Evolutionary conservation across 192 early-diverging fungal species (phyloP).

Genomic region (Coemansia pectinata): DNA sequence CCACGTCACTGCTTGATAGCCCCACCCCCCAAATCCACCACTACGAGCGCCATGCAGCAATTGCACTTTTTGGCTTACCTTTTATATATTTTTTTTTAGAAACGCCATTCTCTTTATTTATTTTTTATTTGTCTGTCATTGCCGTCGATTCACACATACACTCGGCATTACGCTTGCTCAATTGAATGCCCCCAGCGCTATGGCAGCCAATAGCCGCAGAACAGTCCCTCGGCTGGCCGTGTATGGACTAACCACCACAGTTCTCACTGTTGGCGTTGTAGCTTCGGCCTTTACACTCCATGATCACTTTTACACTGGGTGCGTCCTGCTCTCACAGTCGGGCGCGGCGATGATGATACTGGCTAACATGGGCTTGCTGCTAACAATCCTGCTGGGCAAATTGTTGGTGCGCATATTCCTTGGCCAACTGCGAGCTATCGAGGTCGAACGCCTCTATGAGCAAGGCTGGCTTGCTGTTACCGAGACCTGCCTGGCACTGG

Average conservation of each 20-base stretch:
- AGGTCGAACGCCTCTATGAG: slow-evolving; percentile 99
- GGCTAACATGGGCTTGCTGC: slow-evolving; percentile 75
- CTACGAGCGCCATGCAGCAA: too few relatives aligned
- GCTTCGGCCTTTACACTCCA: slow-evolving; percentile 66
- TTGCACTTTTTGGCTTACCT: too few relatives aligned
- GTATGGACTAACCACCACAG: slow-evolving; percentile 68
- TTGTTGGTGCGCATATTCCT: slow-evolving; percentile 82
- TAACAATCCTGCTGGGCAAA: slow-evolving; percentile 80
- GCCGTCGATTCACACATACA: neutral
- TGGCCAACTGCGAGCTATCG: slow-evolving; percentile 86
- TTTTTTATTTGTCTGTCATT: neutral
- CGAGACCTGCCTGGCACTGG: slow-evolving; percentile 95
- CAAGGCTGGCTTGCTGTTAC: slow-evolving; percentile 96
- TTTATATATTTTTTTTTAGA: neutral
- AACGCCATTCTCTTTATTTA: neutral
- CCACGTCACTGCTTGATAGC: slow-evolving; percentile 13
- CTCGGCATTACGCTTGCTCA: neutral
- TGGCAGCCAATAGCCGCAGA: slow-evolving; percentile 30
- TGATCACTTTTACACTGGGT: slow-evolving; percentile 87
- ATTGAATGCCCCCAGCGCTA: slow-evolving; percentile 7
- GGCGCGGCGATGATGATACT: slow-evolving; percentile 85
- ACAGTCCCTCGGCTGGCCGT: slow-evolving; percentile 60
- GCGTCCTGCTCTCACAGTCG: slow-evolving; percentile 86
- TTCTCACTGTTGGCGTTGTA: slow-evolving; percentile 65
- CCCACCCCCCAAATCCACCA: too few relatives aligned